Evolutionary conservation across 257 asterid genomes (phyloP), one percentile per base, ranked within the genome.

Genomic region (Solanum corneliomulleri): DNA sequence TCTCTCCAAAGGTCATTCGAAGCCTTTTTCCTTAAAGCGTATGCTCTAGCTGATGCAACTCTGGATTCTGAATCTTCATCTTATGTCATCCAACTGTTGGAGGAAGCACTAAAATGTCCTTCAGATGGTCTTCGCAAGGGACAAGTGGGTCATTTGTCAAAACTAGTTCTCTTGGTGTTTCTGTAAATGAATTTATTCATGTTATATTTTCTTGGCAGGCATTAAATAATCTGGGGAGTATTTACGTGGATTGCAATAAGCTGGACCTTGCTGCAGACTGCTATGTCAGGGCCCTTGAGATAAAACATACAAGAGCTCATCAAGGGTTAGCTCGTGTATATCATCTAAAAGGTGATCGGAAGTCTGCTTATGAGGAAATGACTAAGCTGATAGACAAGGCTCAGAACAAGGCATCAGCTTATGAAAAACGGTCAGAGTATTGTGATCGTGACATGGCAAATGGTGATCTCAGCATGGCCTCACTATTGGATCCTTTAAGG

Each of bases 101-200:
- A 90, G 88, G 94, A 92, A 74, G 94, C 94, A 68, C 92, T 90
- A 74, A 88, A 88, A 87, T 91, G 93, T 76, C 93, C 93, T 41
- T 91, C 93, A 29, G 93, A 92, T 81, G 94, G 93, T 83, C 94
- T 92, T 85, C 92, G 94, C 76, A 92, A 92, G 87, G 94, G 94
- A 89, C 94, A 92, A 87, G 94, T 92, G 82, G 12, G 85, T 86
- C 66, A 72, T 23, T n/a, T 75, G 81, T 72, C 37, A 82, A 62
- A 56, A 12, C 47, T 33, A 85, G 56, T 20, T 70, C 42, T 81
- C 62, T 41, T 84, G 69, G 69, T 14, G 35, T 35, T 49, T 70
- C 76, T n/a, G 27, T 87, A 39, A 27, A 45, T 25, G 60, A n/a
- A n/a, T 72, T 85, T 12, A 75, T 52, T 56, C 44, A 64, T 45